Percentiles rank a stretch among this genome's conserved stretches.
These are phyloP conservation scores for Fusarium citri DNA, from an alignment of 2,329 filamentous ascomycete genomes.

Conservation along the genomic window DNA sequence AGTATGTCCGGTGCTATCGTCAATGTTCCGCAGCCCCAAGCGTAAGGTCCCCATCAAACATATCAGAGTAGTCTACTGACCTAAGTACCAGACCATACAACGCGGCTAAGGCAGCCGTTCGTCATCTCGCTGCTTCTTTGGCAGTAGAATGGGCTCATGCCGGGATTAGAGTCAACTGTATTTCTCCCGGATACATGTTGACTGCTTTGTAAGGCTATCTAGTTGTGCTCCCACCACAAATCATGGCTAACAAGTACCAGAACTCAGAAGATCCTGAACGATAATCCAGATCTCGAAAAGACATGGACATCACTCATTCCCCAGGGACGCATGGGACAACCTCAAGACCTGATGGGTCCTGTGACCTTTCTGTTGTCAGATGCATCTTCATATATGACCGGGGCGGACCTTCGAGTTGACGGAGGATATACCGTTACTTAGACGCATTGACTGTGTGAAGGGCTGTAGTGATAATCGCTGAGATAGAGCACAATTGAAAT, in stretches of 20 bases:
- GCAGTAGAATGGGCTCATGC: conserved; percentile 93
- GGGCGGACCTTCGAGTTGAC: conserved; percentile 83
- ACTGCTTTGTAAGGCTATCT: conserved; percentile 80
- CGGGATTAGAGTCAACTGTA: conserved; percentile 92
- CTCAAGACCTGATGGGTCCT: conserved; percentile 91
- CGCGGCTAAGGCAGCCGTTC: conserved; percentile 88
- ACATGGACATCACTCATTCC: conserved; percentile 94
- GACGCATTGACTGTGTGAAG: accelerated
- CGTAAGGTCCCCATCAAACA: conserved; percentile 54
- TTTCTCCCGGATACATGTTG: conserved; percentile 95
- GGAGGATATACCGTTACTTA: conserved; percentile 85
- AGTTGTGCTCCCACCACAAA: accelerated
- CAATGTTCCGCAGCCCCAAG: conserved; percentile 94
- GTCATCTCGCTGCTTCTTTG: conserved; percentile 85
- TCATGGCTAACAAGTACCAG: conserved; percentile 54
- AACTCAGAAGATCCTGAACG: conserved; percentile 93
- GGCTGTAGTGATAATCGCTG: accelerated
- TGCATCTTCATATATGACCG: conserved; percentile 76
- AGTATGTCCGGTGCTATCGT: conserved; percentile 95
- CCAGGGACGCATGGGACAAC: conserved; percentile 90
- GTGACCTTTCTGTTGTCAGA: conserved; percentile 88
- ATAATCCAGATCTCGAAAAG: conserved; percentile 89
- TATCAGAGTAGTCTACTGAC: not conserved
- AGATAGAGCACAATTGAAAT: too few species aligned
- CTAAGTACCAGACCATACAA: conserved; percentile 76